A percentile compares a stretch with the other conserved stretches of the same genome.
phyloP scores from a whole-genome alignment of 2,329 filamentous ascomycete genomes.

The Fusarium tupiense region DNA sequence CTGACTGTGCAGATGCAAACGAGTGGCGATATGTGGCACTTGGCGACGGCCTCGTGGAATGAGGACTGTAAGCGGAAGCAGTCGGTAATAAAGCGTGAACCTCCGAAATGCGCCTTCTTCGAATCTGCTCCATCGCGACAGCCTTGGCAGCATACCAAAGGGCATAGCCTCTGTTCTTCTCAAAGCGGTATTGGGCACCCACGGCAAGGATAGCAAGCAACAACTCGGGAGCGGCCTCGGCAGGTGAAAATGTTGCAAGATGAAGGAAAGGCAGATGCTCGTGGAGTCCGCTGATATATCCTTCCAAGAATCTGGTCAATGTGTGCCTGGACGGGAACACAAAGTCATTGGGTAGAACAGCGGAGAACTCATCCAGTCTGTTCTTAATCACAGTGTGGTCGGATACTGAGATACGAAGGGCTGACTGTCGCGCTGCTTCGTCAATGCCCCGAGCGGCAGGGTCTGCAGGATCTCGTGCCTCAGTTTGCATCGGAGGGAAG shows the following conservation, averaged over 20 bases:
- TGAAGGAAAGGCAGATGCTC: conserved; percentile 70
- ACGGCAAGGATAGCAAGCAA: conserved; percentile 74
- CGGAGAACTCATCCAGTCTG: conserved; percentile 69
- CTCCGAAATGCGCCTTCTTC: conserved; percentile 65
- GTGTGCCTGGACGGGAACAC: conserved; percentile 76
- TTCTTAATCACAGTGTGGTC: conserved; percentile 67
- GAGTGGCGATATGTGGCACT: conserved; percentile 67
- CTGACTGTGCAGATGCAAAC: conserved; percentile 67
- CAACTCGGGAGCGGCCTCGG: conserved; percentile 73
- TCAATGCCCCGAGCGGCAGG: conserved; percentile 40
- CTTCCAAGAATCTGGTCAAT: conserved; percentile 73
- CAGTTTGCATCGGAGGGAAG: conserved; percentile 64
- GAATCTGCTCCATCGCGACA: conserved; percentile 67
- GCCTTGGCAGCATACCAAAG: conserved; percentile 70
- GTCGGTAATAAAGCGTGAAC: conserved; percentile 66
- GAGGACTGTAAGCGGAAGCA: conserved; percentile 66
- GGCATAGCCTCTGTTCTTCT: conserved; percentile 66
- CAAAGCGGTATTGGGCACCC: conserved; percentile 73
- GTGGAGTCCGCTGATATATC: conserved; percentile 74
- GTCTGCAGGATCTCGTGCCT: conserved; percentile 55
- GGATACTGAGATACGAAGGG: conserved; percentile 61
- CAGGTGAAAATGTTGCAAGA: conserved; percentile 70
- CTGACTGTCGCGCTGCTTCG: conserved; percentile 47
- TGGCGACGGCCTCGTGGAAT: conserved; percentile 68
- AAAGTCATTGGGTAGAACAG: conserved; percentile 69